Evolutionary conservation across 2,329 filamentous ascomycete genomes (phyloP).

Genomic region (Chrysoporthe puriensis): DNA sequence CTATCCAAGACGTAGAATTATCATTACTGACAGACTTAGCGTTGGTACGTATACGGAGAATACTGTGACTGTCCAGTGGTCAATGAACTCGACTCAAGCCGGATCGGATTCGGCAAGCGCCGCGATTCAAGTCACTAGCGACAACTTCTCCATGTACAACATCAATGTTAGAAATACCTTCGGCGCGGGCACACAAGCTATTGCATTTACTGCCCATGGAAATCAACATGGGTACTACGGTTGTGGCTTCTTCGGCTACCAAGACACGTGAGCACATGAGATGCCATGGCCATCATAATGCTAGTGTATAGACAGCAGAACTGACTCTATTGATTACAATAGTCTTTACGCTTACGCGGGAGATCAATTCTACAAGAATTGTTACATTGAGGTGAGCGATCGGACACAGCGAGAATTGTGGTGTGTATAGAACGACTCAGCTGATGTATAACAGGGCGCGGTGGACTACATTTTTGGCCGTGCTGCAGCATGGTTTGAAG

Average conservation of each 20-base stretch:
- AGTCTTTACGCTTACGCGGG: constrained; percentile 39
- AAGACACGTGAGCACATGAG: constrained; percentile 36
- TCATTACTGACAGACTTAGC: background rate
- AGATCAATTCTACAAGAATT: constrained; percentile 34
- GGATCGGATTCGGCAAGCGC: constrained; percentile 38
- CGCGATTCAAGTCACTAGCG: constrained; percentile 37
- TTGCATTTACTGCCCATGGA: constrained; percentile 37
- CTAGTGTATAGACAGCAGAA: background rate
- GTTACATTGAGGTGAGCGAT: constrained; percentile 18
- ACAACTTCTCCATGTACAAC: constrained; percentile 40
- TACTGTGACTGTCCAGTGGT: constrained; percentile 39
- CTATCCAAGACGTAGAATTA: background rate
- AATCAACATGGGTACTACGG: constrained; percentile 40
- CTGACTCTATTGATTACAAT: background rate
- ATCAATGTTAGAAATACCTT: constrained; percentile 42
- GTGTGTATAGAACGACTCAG: background rate
- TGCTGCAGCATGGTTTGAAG: constrained; percentile 34
- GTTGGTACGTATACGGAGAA: constrained; percentile 37
- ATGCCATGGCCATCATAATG: background rate
- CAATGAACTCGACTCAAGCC: constrained; percentile 36
- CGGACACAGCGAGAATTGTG: background rate
- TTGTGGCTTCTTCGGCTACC: constrained; percentile 40
- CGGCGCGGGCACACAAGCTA: constrained; percentile 39
- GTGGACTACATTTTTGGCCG: constrained; percentile 43
- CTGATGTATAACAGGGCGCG: constrained; percentile 30